A percentile compares a stretch with the other conserved stretches of the same genome.
These are phyloP conservation scores for Curvularia eragrostidis DNA, from an alignment of 2,329 filamentous ascomycete species.

Conservation along the genomic window DNA sequence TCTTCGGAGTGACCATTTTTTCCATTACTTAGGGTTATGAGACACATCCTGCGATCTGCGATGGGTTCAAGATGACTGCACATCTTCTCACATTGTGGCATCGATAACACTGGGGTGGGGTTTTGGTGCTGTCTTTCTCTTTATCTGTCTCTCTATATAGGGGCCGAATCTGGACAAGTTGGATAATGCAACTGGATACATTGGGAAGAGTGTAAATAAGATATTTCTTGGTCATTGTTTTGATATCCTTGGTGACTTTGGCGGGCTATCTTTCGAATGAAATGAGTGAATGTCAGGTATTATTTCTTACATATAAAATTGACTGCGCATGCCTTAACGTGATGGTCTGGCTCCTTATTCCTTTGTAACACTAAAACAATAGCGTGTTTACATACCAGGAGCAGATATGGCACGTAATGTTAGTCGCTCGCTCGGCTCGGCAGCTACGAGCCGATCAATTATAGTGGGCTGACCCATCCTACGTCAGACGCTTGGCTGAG, in stretches of 20 bases:
- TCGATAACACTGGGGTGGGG: constrained; percentile 9
- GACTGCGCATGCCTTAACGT: not conserved
- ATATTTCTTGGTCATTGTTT: constrained; percentile 10
- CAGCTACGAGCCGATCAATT: not conserved
- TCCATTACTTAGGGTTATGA: constrained; percentile 38
- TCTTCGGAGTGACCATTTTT: constrained; percentile 11
- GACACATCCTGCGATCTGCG: constrained; percentile 32
- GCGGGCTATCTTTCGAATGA: not conserved
- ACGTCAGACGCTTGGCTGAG: constrained; percentile 15
- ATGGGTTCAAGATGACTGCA: constrained; percentile 18
- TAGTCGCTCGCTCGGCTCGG: not conserved
- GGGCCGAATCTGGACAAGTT: constrained; percentile 3
- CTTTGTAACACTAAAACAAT: not conserved
- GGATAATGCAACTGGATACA: constrained; percentile 6
- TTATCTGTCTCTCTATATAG: not conserved
- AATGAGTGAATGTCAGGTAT: constrained; percentile 19
- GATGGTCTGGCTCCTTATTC: not conserved
- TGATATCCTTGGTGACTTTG: constrained; percentile 21
- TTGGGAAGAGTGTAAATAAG: constrained; percentile 19
- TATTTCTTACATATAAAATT: constrained; percentile 6
- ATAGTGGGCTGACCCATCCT: constrained; percentile 6
- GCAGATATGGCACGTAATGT: too few species aligned
- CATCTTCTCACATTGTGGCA: constrained; percentile 16
- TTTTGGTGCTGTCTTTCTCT: constrained; percentile 1
- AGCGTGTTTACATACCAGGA: not conserved